Conservation (phyloP, 164 flowering plant genomes). For the Macadamia integrifolia region DNA sequence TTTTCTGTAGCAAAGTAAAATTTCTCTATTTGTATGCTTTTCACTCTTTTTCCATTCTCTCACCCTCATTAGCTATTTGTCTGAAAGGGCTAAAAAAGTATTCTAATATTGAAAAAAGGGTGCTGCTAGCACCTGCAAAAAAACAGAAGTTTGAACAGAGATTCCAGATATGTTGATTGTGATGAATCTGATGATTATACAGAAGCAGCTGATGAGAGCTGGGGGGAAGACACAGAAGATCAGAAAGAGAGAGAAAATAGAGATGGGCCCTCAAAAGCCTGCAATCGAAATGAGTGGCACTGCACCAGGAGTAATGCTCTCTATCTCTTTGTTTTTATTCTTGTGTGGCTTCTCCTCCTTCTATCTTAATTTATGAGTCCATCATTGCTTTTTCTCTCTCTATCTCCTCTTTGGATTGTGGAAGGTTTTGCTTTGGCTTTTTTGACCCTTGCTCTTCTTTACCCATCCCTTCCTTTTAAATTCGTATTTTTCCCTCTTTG, state of each 20-base stretch:
- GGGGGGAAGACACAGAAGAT: constrained; percentile 14
- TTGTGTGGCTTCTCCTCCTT: constrained; percentile 31
- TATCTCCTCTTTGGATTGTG: constrained; percentile 3
- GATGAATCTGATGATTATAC: constrained; percentile 50
- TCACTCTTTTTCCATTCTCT: no score
- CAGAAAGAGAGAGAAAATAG: constrained; percentile 8
- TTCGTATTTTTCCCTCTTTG: constrained; percentile 9
- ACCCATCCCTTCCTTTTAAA: constrained; percentile 15
- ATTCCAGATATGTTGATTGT: constrained; percentile 50
- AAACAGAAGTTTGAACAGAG: constrained; percentile 57
- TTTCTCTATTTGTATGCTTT: background rate
- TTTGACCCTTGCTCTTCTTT: background rate
- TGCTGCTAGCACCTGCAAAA: constrained; percentile 27
- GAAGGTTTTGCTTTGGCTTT: constrained; percentile 10
- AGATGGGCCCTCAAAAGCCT: constrained; percentile 19
- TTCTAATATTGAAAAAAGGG: background rate
- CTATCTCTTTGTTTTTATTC: constrained; percentile 20
- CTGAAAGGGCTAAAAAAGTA: constrained; percentile 7
- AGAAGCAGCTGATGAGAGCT: constrained; percentile 26
- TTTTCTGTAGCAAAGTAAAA: no score
- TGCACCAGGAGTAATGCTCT: constrained; percentile 15
- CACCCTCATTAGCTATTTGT: background rate
- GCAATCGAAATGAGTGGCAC: constrained; percentile 23
- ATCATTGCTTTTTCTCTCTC: constrained; percentile 18
- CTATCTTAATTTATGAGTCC: constrained; percentile 31